Evolutionary conservation across 345 rosid genomes (phyloP).

Genomic region (Populus alba): DNA sequence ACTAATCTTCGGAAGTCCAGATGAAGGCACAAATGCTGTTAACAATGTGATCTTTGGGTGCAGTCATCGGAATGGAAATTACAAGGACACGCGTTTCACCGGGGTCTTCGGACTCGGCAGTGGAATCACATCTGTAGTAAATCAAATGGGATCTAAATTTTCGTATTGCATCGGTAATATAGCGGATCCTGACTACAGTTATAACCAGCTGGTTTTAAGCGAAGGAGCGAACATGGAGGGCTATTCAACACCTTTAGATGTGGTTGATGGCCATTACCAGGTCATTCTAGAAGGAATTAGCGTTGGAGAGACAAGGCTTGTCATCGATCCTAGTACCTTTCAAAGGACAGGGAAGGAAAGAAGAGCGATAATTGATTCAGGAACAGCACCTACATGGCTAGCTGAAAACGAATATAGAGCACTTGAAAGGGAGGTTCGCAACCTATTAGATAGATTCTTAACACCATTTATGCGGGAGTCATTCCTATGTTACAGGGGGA

Average conservation of each 20-base stretch:
- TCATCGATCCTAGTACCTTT: constrained; percentile 36
- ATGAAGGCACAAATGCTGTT: constrained; percentile 26
- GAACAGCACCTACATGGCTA: constrained; percentile 45
- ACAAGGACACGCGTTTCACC: constrained; percentile 26
- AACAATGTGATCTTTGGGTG: constrained; percentile 47
- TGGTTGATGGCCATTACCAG: constrained; percentile 32
- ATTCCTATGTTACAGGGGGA: constrained; percentile 41
- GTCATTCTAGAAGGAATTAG: constrained; percentile 51
- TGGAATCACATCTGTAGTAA: constrained; percentile 32
- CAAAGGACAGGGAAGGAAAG: constrained; percentile 15
- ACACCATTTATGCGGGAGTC: constrained; percentile 1
- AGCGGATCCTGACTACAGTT: constrained; percentile 36
- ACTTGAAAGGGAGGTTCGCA: constrained; percentile 30
- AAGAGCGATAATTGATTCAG: constrained; percentile 46
- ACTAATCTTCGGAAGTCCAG: constrained; percentile 36
- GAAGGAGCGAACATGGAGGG: constrained; percentile 43
- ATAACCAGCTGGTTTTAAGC: constrained; percentile 46
- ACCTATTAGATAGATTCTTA: constrained; percentile 25
- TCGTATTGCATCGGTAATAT: constrained; percentile 55
- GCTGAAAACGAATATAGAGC: constrained; percentile 35
- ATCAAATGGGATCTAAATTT: constrained; percentile 49
- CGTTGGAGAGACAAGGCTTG: constrained; percentile 39
- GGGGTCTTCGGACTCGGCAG: constrained; percentile 55
- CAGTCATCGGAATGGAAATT: constrained; percentile 38
- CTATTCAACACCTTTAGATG: constrained; percentile 44